Base-by-base conservation (phyloP, 371 early-diverging fungal genomes). In the Mucor velutinosus region DNA sequence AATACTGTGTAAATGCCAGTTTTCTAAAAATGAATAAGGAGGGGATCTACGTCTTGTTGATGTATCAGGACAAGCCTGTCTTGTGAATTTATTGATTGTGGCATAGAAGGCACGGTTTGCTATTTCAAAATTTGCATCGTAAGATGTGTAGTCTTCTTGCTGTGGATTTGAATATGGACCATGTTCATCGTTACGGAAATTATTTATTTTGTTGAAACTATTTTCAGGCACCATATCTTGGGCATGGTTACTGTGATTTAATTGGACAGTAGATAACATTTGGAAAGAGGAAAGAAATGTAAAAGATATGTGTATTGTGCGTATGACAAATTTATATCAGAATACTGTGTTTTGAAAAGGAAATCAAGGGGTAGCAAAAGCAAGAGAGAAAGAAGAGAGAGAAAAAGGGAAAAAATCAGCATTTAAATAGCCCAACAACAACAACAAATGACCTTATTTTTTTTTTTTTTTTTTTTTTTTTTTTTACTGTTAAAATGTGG, bases 91-190 rank as follows among this genome's bases (percentile, higher is more conserved):
- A 33, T 79, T 64, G 60, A 80, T 76, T 5, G 83, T 83, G 3
- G 79, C 80, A 73, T 78, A 79, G 49, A 78, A 83, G 8, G 75
- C 76, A 17, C 83, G 79, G 33, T 72, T 75, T 0, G 80, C 80
- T 17, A 74, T 68, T 57, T 80, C 77, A 62, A 75, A 76, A 35
- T 66, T 51, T 53, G 56, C 39, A 55, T 55, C 23, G 27, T 63
- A 55, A 12, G 37, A 56, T 32, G 66, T n/a, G 49, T 66, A 65
- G 41, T 70, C 70, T 17, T 70, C 62, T 41, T 66, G 39, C 23
- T 49, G 66, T 43, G 69, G 51, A 64, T 72, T 63, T 64, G 57
- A 63, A 61, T 71, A 70, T 56, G 72, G 76, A 69, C 72, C 63
- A 58, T 72, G 65, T 41, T 62, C 67, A 47, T 62, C 37, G 47